Percentiles rank a stretch among this genome's conserved stretches.
These are phyloP conservation scores for Populus deltoides DNA, from an alignment of 345 rosid species.

Conservation along the genomic window DNA sequence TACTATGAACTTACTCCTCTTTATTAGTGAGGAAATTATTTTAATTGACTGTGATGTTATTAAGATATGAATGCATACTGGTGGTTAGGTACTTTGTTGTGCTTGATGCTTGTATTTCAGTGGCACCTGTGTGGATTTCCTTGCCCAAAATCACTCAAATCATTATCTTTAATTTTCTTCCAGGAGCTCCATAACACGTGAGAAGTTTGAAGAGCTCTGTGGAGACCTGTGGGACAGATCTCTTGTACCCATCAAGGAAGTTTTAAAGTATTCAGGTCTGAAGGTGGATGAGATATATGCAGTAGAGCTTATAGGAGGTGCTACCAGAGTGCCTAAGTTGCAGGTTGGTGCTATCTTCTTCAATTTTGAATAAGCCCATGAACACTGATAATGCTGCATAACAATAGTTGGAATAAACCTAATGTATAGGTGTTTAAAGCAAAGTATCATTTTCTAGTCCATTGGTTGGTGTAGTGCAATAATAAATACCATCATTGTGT, in stretches of 20 bases:
- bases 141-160: background rate
- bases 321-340: conserved; percentile 97
- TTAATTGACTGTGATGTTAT: background rate
- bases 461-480: background rate
- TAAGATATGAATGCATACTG: background rate
- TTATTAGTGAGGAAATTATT: background rate
- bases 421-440: background rate
- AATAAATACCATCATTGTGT: background rate
- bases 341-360: conserved; percentile 55
- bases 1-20: background rate
- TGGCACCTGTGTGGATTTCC: background rate
- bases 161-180: background rate
- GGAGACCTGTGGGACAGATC: conserved; percentile 91
- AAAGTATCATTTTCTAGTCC: background rate
- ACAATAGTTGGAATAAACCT: background rate
- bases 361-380: background rate
- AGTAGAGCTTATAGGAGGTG: conserved; percentile 95
- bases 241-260: conserved; percentile 71
- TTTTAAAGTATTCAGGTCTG: conserved; percentile 72
- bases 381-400: background rate
- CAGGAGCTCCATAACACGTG: conserved; percentile 95
- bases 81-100: background rate
- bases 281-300: conserved; percentile 77
- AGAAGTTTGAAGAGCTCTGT: conserved; percentile 97
- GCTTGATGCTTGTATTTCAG: background rate